Evolutionary conservation across 305 asterid species (phyloP), one percentile per base, ranked within the genome.

Genomic region (Rubia tinctorum): DNA sequence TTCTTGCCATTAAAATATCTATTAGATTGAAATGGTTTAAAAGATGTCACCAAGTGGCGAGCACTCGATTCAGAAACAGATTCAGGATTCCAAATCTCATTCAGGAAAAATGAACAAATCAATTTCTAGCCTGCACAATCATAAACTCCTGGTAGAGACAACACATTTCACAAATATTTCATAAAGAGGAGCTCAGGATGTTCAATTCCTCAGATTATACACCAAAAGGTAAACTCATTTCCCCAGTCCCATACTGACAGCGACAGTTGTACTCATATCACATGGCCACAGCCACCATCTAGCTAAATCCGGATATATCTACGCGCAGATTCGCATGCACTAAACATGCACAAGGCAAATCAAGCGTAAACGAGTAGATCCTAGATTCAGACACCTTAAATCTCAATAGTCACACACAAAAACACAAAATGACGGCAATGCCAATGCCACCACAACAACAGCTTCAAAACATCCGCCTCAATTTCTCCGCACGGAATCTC

Each of bases 291-390:
- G 22, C 27, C 74, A 5, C 13, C 23, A 15, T 20, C 40, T n/a
- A 6, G 66, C 43, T 25, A 15, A 71, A 56, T 71, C 66, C 66
- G 23, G 3, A 14, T 8, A 39, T 7, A 3, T 20, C 58, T n/a
- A 6, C 53, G 3, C 13, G 34, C 17, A 39, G 6, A 49, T 17
- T 34, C 34, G 58, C 73, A 68, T 56, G 66, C 51, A 45, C 37
- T 25, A 56, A 30, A 40, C 79, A 76, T 76, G 79, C 75, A 76
- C 17, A 37, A 62, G 53, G 40, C 55, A 62, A 70, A 71, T 27
- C 40, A 37, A 37, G 58, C 51, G 8, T 0, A 62, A 14, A 47
- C 11, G 1, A 15, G 40, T 45, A 58, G 79, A 76, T 76, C 79
- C 71, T 20, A 22, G 58, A 76, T 49, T 60, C 59, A 20, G 51